Percentiles rank a stretch among this genome's conserved stretches.
Conservation (phyloP, 495 filamentous ascomycete genomes). For the Neurospora sp. region DNA sequence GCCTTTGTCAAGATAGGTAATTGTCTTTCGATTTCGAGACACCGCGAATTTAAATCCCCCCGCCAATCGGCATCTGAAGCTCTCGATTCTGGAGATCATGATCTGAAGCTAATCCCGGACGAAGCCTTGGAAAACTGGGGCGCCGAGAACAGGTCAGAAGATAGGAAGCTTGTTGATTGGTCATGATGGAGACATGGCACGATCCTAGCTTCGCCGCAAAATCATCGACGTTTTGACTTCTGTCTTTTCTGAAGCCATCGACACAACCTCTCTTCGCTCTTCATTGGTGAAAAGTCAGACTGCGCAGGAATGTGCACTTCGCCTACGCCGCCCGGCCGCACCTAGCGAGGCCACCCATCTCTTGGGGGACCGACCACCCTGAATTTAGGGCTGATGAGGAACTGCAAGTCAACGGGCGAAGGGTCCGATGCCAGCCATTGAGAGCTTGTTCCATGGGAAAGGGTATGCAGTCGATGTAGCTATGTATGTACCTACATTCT, state of each 20-base stretch:
- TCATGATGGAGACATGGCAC: neutral
- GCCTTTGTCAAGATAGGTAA: neutral
- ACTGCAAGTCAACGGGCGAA: slow-evolving; percentile 1
- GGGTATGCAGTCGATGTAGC: neutral
- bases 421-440: slow-evolving; percentile 5
- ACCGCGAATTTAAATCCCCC: neutral
- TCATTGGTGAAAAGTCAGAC: neutral
- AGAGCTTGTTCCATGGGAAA: neutral
- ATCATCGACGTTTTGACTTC: neutral
- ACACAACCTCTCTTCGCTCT: neutral
- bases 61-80: neutral
- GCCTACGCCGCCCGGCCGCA: neutral
- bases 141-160: neutral
- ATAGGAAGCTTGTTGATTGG: neutral
- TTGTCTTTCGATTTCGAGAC: neutral
- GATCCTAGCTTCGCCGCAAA: neutral
- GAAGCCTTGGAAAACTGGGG: neutral
- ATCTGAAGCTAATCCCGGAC: neutral
- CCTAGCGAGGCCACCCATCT: neutral
- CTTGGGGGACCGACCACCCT: neutral
- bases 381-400: slow-evolving; percentile 13
- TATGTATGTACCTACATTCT: neutral
- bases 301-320: neutral
- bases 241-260: neutral
- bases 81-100: neutral